These are phyloP conservation scores for Eimeria maxima DNA, from an alignment of 169 alveolate genomes.

Conservation along the genomic window DNA sequence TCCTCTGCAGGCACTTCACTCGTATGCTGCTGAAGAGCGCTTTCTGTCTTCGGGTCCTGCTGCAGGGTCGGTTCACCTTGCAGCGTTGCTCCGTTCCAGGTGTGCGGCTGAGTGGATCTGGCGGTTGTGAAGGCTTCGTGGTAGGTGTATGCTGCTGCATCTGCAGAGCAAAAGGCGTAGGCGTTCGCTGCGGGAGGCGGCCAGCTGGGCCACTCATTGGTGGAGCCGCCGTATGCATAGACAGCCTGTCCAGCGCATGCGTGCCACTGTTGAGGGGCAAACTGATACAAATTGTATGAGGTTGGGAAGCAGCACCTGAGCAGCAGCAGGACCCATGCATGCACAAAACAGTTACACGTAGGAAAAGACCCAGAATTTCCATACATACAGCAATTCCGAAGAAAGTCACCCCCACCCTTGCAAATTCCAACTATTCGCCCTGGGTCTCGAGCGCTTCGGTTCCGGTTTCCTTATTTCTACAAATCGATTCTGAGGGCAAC, in stretches of 20 bases:
- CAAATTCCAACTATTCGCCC: too few species aligned
- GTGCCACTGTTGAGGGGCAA: constrained; percentile 12
- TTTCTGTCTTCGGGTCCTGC: background rate
- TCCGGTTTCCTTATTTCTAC: too few species aligned
- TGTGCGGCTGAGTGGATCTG: too few species aligned
- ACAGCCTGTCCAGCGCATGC: background rate
- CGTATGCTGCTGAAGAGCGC: background rate
- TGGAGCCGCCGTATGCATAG: background rate
- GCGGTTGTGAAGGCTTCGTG: background rate
- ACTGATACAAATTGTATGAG: background rate
- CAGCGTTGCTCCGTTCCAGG: too few species aligned
- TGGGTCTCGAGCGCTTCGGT: too few species aligned
- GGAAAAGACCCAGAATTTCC: too few species aligned
- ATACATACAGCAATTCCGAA: too few species aligned
- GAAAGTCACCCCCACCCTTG: too few species aligned
- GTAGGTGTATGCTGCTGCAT: background rate
- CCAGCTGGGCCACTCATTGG: constrained; percentile 23
- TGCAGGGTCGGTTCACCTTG: too few species aligned
- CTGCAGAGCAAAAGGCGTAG: constrained; percentile 6
- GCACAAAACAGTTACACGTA: too few species aligned
- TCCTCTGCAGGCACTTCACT: background rate
- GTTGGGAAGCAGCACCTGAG: background rate
- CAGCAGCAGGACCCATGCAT: too few species aligned
- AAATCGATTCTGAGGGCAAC: too few species aligned
- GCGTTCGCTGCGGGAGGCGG: background rate